These are phyloP conservation scores for Kalmusia sp. DNA, from an alignment of 2,329 filamentous ascomycete genomes.

Conservation along the genomic window DNA sequence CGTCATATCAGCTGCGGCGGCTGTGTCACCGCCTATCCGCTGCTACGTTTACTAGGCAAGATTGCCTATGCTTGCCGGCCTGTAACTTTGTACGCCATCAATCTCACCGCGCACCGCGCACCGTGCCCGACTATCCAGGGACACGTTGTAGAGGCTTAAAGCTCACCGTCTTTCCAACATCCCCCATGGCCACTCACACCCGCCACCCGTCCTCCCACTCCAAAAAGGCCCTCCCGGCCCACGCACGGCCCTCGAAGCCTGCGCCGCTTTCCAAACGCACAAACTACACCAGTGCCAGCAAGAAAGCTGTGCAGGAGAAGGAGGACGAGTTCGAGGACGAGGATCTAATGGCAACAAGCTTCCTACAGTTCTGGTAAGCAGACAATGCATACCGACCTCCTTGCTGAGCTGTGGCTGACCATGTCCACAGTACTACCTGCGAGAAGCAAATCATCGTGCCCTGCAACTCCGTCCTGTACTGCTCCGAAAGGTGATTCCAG, in stretches of 20 bases:
- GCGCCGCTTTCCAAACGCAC: constrained; percentile 43
- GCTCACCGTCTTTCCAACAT: constrained; percentile 42
- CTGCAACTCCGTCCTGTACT: constrained; percentile 67
- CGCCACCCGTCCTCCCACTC: constrained; percentile 42
- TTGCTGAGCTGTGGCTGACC: neutral
- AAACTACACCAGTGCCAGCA: constrained; percentile 36
- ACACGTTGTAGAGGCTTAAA: constrained; percentile 41
- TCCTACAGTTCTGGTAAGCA: constrained; percentile 61
- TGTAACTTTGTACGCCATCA: constrained; percentile 23
- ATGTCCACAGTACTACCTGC: constrained; percentile 64
- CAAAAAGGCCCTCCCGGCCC: constrained; percentile 43
- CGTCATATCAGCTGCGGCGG: constrained; percentile 40
- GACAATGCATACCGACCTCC: neutral
- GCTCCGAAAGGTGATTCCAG: constrained; percentile 67
- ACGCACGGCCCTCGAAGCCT: constrained; percentile 43
- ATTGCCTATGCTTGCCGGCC: constrained; percentile 16
- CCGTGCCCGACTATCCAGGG: constrained; percentile 36
- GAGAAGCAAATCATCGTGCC: constrained; percentile 70
- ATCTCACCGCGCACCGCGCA: constrained; percentile 38
- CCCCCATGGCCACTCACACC: constrained; percentile 42
- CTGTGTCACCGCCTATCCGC: constrained; percentile 49
- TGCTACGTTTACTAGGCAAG: constrained; percentile 29
- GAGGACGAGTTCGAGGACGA: constrained; percentile 51
- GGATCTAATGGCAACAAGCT: constrained; percentile 59
- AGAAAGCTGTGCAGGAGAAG: constrained; percentile 35